Percentiles rank a stretch among this genome's conserved stretches.
phyloP scores from a whole-genome alignment of 441 rosid species.

The Pelargonium cotyledonis region DNA sequence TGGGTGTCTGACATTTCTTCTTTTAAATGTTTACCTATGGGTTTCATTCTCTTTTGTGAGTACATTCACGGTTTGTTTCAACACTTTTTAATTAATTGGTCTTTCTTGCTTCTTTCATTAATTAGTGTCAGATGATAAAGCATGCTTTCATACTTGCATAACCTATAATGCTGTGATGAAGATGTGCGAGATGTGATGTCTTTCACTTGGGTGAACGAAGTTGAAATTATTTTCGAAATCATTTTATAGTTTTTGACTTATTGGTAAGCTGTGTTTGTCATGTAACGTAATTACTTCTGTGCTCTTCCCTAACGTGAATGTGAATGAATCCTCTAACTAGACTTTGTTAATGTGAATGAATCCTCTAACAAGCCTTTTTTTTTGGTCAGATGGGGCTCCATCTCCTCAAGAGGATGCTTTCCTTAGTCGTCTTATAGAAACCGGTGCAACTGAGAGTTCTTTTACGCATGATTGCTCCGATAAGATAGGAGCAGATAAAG shows the following conservation, averaged over 20 bases:
- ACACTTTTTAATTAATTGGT: too few relatives aligned
- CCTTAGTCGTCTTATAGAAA: slow-evolving; percentile 59
- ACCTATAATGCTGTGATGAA: background rate
- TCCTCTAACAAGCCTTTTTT: slow-evolving; percentile 24
- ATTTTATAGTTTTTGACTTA: background rate
- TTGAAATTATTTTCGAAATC: background rate
- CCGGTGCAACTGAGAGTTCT: slow-evolving; percentile 82
- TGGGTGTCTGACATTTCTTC: background rate
- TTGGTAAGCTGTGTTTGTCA: background rate
- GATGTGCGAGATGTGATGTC: background rate
- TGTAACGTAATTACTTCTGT: slow-evolving; percentile 11
- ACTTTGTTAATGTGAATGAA: slow-evolving; percentile 12
- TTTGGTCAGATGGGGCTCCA: slow-evolving; percentile 42
- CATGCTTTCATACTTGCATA: too few relatives aligned
- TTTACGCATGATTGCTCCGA: slow-evolving; percentile 39
- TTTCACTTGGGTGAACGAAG: background rate
- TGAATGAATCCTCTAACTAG: slow-evolving; percentile 25
- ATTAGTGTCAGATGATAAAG: too few relatives aligned
- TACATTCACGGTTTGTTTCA: too few relatives aligned
- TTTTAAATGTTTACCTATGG: background rate
- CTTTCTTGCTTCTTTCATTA: too few relatives aligned
- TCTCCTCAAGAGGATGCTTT: slow-evolving; percentile 47
- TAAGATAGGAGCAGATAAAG: slow-evolving; percentile 38
- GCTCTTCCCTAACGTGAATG: background rate
- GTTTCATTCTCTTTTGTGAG: too few relatives aligned